These are phyloP conservation scores for Emergomyces orientalis DNA, from an alignment of 2,329 filamentous ascomycete genomes.

Conservation along the genomic window DNA sequence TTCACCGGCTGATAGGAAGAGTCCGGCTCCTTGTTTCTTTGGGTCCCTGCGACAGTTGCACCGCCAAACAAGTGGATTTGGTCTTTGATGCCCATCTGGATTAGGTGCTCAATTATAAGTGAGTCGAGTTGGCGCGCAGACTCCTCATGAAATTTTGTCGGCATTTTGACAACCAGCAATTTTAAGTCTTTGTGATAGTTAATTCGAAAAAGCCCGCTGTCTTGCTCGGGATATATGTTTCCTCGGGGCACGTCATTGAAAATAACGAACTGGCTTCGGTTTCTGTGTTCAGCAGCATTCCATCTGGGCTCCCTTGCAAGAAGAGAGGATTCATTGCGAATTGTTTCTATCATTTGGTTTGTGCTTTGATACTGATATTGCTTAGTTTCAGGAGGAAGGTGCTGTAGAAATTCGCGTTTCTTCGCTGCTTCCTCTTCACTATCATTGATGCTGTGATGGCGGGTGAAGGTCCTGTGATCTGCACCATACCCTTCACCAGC, in stretches of 20 bases:
- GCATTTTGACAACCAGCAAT: not conserved
- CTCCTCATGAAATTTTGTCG: not conserved
- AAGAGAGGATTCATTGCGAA: not conserved
- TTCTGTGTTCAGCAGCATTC: not conserved
- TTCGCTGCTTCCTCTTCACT: not conserved
- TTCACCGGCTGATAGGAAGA: not conserved
- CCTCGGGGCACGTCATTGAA: not conserved
- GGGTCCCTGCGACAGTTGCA: not conserved
- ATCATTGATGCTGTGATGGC: too few species aligned
- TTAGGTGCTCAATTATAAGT: not conserved
- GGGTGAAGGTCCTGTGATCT: not conserved
- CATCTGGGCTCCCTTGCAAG: not conserved
- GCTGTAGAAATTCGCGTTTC: not conserved
- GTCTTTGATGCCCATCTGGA: not conserved
- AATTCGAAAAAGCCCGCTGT: not conserved
- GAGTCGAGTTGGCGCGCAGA: not conserved
- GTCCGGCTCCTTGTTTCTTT: not conserved
- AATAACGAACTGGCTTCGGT: not conserved
- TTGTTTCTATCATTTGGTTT: not conserved
- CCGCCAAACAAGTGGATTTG: not conserved
- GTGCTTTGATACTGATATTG: not conserved
- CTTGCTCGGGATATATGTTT: not conserved
- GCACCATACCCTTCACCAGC: too few species aligned
- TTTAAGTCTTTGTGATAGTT: not conserved
- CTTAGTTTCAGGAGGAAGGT: not conserved